Evolutionary conservation across 306 rosid species (phyloP).

Genomic region (Citrullus amarus): DNA sequence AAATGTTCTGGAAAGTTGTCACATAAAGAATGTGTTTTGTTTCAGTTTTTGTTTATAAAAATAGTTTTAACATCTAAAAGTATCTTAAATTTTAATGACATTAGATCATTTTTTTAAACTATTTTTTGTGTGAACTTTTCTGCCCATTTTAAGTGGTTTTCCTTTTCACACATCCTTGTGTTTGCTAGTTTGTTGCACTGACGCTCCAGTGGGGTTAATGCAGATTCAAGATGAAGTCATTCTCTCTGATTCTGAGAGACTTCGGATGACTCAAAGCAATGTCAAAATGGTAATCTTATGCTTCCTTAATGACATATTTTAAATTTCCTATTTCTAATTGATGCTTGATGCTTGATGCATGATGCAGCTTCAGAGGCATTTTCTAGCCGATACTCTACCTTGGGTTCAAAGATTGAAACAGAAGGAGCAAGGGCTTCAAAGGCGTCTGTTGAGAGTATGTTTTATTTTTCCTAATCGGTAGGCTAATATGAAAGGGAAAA

Average conservation of each 20-base stretch:
- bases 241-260: slow-evolving; percentile 81
- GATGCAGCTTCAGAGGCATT: slow-evolving; percentile 89
- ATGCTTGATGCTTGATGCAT: not conserved
- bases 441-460: slow-evolving; percentile 74
- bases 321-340: not conserved
- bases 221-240: slow-evolving; percentile 99
- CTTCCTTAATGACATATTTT: not conserved
- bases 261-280: slow-evolving; percentile 84
- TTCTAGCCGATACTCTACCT: slow-evolving; percentile 89
- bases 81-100: not conserved
- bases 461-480: not conserved
- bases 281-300: slow-evolving; percentile 60
- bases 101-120: not conserved
- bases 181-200: not conserved
- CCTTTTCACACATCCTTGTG: not conserved
- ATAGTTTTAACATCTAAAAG: not conserved
- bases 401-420: slow-evolving; percentile 80
- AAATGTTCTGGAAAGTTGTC: not conserved
- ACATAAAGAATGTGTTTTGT: not conserved
- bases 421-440: slow-evolving; percentile 85
- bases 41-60: not conserved
- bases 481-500: not conserved
- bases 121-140: not conserved
- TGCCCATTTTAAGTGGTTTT: not conserved
- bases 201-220: slow-evolving; percentile 11